phyloP scores from a whole-genome alignment of 2,329 filamentous ascomycete genomes.

The Aspergillus versicolor region DNA sequence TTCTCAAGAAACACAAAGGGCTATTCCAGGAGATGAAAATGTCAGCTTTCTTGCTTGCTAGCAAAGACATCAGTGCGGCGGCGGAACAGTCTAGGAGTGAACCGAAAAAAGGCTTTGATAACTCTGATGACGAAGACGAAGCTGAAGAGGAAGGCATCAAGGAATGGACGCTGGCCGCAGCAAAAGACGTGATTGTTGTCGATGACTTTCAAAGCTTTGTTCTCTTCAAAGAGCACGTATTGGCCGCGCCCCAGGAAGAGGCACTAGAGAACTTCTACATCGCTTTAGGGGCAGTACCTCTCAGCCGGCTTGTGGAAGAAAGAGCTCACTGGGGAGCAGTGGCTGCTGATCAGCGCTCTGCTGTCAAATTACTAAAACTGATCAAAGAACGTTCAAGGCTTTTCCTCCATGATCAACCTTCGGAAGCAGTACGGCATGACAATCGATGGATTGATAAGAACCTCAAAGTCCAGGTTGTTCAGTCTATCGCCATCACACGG shows the following conservation, averaged over 20 bases:
- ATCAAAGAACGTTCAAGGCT: conserved; percentile 85
- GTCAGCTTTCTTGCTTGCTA: conserved; percentile 78
- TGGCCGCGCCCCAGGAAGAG: conserved; percentile 90
- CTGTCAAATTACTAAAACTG: conserved; percentile 70
- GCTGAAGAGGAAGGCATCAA: conserved; percentile 59
- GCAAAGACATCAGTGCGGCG: conserved; percentile 63
- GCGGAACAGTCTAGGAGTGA: conserved; percentile 18
- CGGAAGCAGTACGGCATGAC: conserved; percentile 80
- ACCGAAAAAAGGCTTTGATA: conserved; percentile 17
- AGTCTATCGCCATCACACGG: conserved; percentile 72
- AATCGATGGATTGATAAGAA: conserved; percentile 88
- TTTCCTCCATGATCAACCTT: conserved; percentile 80
- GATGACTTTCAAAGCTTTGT: conserved; percentile 89
- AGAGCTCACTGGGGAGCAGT: conserved; percentile 70
- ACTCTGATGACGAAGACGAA: conserved; percentile 50
- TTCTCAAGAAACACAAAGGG: conserved; percentile 73
- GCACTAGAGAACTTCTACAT: conserved; percentile 79
- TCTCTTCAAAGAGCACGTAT: conserved; percentile 78
- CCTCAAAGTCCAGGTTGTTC: conserved; percentile 73
- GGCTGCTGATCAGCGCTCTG: conserved; percentile 66
- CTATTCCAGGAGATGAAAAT: conserved; percentile 74
- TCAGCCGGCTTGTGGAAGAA: conserved; percentile 77
- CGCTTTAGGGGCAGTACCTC: conserved; percentile 71
- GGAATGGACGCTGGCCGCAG: conserved; percentile 74
- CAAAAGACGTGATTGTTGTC: conserved; percentile 71